A percentile compares a stretch with the other conserved stretches of the same genome.
Evolutionary conservation across 805 yeast species (phyloP).

Genomic region (Crinitomyces ghanaensis): DNA sequence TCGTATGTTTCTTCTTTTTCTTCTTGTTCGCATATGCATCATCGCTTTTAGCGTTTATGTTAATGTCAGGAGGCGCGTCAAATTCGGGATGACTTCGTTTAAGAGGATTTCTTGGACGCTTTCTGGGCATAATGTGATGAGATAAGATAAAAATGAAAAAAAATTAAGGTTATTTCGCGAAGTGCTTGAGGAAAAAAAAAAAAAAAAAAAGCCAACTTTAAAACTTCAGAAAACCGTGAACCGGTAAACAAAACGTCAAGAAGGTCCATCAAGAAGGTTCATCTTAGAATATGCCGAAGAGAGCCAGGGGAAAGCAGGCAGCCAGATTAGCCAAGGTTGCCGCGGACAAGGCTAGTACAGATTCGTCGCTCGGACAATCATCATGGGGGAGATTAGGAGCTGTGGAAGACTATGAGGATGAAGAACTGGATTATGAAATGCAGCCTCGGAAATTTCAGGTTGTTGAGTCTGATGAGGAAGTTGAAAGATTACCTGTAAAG

Average conservation of each 20-base stretch:
- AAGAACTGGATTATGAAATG: slow-evolving; percentile 69
- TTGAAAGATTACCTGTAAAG: slow-evolving; percentile 74
- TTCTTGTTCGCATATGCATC: slow-evolving; percentile 10
- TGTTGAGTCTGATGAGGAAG: slow-evolving; percentile 29
- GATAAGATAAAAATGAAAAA: not conserved
- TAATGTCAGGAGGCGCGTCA: slow-evolving; percentile 14
- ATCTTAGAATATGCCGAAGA: slow-evolving; percentile 18
- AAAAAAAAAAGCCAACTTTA: no score
- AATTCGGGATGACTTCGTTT: slow-evolving; percentile 13
- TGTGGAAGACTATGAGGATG: slow-evolving; percentile 25
- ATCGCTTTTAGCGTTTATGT: slow-evolving; percentile 8
- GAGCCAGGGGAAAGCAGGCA: slow-evolving; percentile 16
- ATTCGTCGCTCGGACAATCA: slow-evolving; percentile 9
- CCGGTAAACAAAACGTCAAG: no score
- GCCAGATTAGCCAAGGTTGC: slow-evolving; percentile 15
- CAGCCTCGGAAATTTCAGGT: slow-evolving; percentile 46
- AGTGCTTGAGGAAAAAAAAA: no score
- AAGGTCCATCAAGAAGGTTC: slow-evolving; percentile 1
- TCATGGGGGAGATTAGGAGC: slow-evolving; percentile 12
- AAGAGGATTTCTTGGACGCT: slow-evolving; percentile 15
- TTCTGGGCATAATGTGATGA: slow-evolving; percentile 14
- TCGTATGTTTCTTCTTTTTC: slow-evolving; percentile 2
- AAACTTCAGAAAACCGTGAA: not conserved
- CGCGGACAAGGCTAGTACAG: slow-evolving; percentile 12
- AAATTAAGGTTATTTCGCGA: not conserved